Conservation (phyloP, 2,329 filamentous ascomycete species). For the Diplodia seriata region DNA sequence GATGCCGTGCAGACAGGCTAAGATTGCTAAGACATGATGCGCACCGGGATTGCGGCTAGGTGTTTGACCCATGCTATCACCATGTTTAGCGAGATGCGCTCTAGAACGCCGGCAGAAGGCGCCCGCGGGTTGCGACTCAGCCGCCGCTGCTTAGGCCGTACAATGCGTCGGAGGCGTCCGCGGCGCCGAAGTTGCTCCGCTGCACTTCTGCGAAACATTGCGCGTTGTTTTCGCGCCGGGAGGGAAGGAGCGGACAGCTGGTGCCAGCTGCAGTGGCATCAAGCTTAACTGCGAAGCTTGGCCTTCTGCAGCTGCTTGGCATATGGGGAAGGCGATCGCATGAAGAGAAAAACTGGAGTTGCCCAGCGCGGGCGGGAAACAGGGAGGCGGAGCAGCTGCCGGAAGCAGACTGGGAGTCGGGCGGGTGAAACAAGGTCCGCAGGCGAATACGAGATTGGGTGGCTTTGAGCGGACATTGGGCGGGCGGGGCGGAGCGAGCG, state of each 20-base stretch:
- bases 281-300: not conserved
- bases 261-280: not conserved
- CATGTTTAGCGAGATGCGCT: not conserved
- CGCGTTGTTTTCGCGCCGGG: not conserved
- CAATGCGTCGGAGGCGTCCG: not conserved
- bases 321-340: constrained; percentile 4
- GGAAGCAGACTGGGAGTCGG: not conserved
- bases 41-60: not conserved
- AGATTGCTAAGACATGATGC: not conserved
- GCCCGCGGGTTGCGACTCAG: not conserved
- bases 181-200: not conserved
- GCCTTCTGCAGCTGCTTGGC: not conserved
- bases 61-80: not conserved
- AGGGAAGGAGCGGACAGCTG: too few relatives aligned
- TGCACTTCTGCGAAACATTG: too few relatives aligned
- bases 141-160: not conserved
- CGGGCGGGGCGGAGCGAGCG: not conserved
- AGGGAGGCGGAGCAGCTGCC: not conserved
- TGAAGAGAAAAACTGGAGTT: not conserved
- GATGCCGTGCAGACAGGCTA: not conserved
- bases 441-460: constrained; percentile 9
- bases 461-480: not conserved
- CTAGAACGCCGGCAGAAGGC: not conserved
- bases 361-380: not conserved
- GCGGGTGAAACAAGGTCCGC: not conserved